Percentiles rank a stretch among this genome's conserved stretches.
phyloP scores from a whole-genome alignment of 176 grass and related monocot genomes.

The Triticum urartu region DNA sequence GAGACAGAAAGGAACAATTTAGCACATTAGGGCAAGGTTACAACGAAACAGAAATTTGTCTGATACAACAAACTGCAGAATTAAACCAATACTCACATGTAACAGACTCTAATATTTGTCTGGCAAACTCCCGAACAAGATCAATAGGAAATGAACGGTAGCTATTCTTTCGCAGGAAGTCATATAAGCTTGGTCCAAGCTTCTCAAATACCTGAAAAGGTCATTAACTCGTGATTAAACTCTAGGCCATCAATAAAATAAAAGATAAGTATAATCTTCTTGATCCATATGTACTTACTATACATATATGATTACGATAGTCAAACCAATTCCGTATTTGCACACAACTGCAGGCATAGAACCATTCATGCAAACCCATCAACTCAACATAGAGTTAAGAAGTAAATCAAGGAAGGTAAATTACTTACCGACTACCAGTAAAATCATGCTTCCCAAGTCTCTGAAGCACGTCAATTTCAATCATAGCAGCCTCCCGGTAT shows the following conservation, averaged over 20 bases:
- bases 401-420: slow-evolving; percentile 32
- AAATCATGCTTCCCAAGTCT: slow-evolving; percentile 83
- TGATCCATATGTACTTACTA: slow-evolving; percentile 93
- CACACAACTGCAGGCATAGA: slow-evolving; percentile 97
- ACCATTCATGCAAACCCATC: slow-evolving; percentile 84
- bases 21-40: background rate
- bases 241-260: slow-evolving; percentile 12
- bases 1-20: background rate
- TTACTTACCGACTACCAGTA: slow-evolving; percentile 70
- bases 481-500: slow-evolving; percentile 98
- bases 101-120: slow-evolving; percentile 94
- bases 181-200: slow-evolving; percentile 88
- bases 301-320: slow-evolving; percentile 99
- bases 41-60: background rate
- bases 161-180: slow-evolving; percentile 80
- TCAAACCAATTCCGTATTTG: slow-evolving; percentile 99
- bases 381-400: slow-evolving; percentile 50
- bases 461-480: slow-evolving; percentile 96
- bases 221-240: slow-evolving; percentile 32
- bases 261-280: slow-evolving; percentile 27
- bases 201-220: slow-evolving; percentile 86
- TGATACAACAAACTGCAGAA: background rate
- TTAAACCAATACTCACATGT: slow-evolving; percentile 55
- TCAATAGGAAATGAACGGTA: slow-evolving; percentile 87
- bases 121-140: slow-evolving; percentile 80